phyloP scores from a whole-genome alignment of 495 filamentous ascomycete genomes.

The Tuber magnatum region DNA sequence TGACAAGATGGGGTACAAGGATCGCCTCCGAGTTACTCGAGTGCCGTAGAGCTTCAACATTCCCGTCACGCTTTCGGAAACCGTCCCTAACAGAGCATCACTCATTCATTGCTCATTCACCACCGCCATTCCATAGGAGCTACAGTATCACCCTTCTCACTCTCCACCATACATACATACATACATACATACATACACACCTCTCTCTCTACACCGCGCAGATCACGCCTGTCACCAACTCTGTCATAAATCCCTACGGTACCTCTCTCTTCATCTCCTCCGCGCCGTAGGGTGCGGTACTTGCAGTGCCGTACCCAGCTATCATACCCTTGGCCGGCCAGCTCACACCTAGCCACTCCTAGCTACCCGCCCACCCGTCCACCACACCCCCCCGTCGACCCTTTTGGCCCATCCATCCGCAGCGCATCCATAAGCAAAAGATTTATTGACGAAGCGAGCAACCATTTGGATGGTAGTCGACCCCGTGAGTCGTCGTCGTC shows the following conservation, averaged over 20 bases:
- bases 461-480: not conserved
- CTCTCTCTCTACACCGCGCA: not conserved
- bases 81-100: slow-evolving; percentile 6
- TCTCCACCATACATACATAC: not conserved
- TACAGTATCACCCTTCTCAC: not conserved
- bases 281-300: not conserved
- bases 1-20: slow-evolving; percentile 39
- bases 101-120: not conserved
- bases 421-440: not conserved
- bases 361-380: slow-evolving; percentile 4
- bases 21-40: slow-evolving; percentile 22
- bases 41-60: slow-evolving; percentile 28
- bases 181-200: not conserved
- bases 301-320: not conserved
- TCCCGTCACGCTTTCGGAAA: slow-evolving; percentile 28
- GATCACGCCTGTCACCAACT: not conserved
- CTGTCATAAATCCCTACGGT: slow-evolving; percentile 1
- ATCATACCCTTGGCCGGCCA: not conserved
- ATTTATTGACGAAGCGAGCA: not conserved
- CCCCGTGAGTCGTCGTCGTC: not conserved
- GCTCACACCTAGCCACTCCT: not conserved
- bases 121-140: slow-evolving; percentile 1
- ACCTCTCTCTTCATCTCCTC: not conserved
- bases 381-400: not conserved
- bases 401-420: not conserved